Evolutionary conservation across 768 basidiomycete genomes (phyloP), one percentile per base, ranked within the genome.

Genomic region (Boletus huronensis): DNA sequence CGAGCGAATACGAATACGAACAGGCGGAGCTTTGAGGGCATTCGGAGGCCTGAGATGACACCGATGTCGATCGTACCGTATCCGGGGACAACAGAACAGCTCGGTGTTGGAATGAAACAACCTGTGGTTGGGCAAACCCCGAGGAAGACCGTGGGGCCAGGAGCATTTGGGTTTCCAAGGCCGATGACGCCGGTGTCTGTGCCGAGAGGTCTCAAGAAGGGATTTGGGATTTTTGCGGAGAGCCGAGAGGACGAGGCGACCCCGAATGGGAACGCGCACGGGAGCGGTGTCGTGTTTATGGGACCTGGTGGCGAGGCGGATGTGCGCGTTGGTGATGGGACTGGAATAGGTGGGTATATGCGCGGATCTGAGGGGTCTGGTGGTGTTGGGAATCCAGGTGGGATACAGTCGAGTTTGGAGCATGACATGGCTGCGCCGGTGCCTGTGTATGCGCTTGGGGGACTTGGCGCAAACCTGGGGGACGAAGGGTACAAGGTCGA

Each of bases 21-120:
- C 7, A 57, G 57, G 52, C 66, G 60, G 3, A 68, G 58, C 49
- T 68, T 68, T 2, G 64, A 68, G 0, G 63, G 67, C 3, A 52
- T 68, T 41, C 34, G 52, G 8, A 57, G 65, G 31, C 67, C 67
- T 0, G 54, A 56, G 46, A 50, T 64, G 45, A 41, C 46, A 9
- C 64, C 64, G 2, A 55, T 69, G 21, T 65, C 66, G 32, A 64
- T 66, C 28, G 55, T 66, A 57, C 62, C 66, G 1, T 58, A 66
- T 21, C 66, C 58, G 7, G 5, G 26, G 40, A 48, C 36, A 3
- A 39, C 31, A 45, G 35, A 49, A 17, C 64, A 58, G 5, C n/a
- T 45, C 25, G 7, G 25, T 23, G 21, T 41, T 2, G 61, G 54
- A 36, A 26, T 14, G 19, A 55, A 39, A 48, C 58, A 49, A 32